Conservation (phyloP, 2,329 filamentous ascomycete genomes). For the Colletotrichum tabaci region DNA sequence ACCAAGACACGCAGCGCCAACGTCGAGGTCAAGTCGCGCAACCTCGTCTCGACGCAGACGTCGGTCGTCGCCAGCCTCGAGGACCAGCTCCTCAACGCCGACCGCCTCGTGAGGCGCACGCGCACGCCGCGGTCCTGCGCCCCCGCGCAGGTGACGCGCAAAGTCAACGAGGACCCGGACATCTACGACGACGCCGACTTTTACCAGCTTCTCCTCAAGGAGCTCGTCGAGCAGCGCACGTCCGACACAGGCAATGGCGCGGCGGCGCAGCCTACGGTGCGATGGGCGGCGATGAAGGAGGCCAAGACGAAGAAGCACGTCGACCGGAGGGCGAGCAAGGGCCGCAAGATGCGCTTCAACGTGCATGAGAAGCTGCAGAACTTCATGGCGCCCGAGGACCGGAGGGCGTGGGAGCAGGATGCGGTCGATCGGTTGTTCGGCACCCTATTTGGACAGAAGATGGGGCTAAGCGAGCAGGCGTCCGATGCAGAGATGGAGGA, state of each 20-base stretch:
- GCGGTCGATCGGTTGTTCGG: slow-evolving; percentile 85
- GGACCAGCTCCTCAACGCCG: slow-evolving; percentile 76
- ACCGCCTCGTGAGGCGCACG: slow-evolving; percentile 79
- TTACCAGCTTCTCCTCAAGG: slow-evolving; percentile 93
- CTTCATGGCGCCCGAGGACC: slow-evolving; percentile 95
- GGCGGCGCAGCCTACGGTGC: slow-evolving; percentile 66
- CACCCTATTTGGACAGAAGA: slow-evolving; percentile 80
- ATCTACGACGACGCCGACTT: slow-evolving; percentile 97
- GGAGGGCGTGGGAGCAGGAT: slow-evolving; percentile 82
- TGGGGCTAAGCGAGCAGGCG: slow-evolving; percentile 70
- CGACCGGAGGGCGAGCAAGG: slow-evolving; percentile 95
- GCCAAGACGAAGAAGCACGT: slow-evolving; percentile 87
- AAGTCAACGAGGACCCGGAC: slow-evolving; percentile 69
- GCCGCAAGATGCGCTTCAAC: slow-evolving; percentile 92
- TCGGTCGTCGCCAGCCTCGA: slow-evolving; percentile 77
- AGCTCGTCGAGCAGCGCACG: slow-evolving; percentile 91
- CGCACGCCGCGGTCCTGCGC: slow-evolving; percentile 83
- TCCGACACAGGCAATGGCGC: slow-evolving; percentile 68
- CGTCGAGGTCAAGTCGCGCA: slow-evolving; percentile 69
- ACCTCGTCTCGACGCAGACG: slow-evolving; percentile 69
- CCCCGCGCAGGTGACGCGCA: slow-evolving; percentile 74
- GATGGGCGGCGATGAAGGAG: slow-evolving; percentile 79
- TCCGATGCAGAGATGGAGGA: slow-evolving; percentile 65
- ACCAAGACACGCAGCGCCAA: slow-evolving; percentile 75
- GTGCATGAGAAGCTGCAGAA: slow-evolving; percentile 98